phyloP scores from a whole-genome alignment of 2,329 filamentous ascomycete genomes.

The Venturia carpophila region DNA sequence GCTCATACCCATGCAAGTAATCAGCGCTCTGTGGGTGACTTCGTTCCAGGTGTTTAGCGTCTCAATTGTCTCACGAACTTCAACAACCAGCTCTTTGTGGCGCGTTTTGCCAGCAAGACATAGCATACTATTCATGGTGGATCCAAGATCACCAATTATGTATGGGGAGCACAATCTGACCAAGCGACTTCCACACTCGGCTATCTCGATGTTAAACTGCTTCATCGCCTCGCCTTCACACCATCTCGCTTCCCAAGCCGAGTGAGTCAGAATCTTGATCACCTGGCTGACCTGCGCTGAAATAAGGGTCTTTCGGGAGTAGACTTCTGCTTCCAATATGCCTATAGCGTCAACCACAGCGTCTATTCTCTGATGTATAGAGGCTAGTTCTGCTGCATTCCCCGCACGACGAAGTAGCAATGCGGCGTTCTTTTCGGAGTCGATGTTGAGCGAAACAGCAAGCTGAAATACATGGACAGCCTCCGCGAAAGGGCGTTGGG shows the following conservation, averaged over 20 bases:
- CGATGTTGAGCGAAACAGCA: slow-evolving; percentile 36
- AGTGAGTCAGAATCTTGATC: neutral
- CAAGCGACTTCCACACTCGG: neutral
- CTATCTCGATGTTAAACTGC: neutral
- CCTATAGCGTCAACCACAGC: neutral
- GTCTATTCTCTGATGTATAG: neutral
- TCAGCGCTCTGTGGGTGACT: neutral
- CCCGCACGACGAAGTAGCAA: neutral
- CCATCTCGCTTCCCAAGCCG: neutral
- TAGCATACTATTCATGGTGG: neutral
- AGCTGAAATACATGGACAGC: slow-evolving; percentile 42
- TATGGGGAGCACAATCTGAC: neutral
- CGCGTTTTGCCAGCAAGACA: neutral
- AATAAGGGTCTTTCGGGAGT: neutral
- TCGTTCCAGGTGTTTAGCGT: neutral
- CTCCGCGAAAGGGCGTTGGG: slow-evolving; percentile 39
- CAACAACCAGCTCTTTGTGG: neutral
- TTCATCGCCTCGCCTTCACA: neutral
- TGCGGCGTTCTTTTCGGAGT: neutral
- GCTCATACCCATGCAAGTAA: slow-evolving; percentile 26
- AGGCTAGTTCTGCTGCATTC: neutral
- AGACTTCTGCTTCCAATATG: slow-evolving; percentile 2
- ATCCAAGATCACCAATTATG: neutral
- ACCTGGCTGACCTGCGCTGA: neutral
- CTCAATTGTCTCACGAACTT: neutral